These are phyloP conservation scores for Nemania abortiva DNA, from an alignment of 2,329 filamentous ascomycete genomes.

Conservation along the genomic window DNA sequence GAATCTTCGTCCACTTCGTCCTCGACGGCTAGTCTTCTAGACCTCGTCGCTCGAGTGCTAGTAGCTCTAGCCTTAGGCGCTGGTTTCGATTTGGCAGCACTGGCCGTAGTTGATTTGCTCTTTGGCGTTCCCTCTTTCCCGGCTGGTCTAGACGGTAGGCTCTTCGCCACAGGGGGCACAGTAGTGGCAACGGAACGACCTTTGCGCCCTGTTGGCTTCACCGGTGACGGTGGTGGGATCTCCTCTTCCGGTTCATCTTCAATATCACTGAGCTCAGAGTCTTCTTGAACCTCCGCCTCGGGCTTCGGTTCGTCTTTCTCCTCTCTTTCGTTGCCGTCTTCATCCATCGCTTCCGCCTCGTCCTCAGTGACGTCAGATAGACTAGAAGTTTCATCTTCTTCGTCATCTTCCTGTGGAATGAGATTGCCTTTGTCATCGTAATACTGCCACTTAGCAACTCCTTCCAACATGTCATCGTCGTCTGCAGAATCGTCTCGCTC, in stretches of 20 bases:
- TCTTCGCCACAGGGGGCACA: slow-evolving; percentile 41
- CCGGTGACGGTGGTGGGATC: slow-evolving; percentile 38
- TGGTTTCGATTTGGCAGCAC: slow-evolving; percentile 42
- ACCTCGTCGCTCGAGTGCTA: slow-evolving; percentile 48
- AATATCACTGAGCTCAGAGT: slow-evolving; percentile 43
- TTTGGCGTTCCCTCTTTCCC: slow-evolving; percentile 44
- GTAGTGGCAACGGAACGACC: slow-evolving; percentile 42
- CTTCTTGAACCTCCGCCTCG: slow-evolving; percentile 31
- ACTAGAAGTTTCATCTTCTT: slow-evolving; percentile 36
- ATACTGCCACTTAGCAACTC: slow-evolving; percentile 71
- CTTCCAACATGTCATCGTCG: slow-evolving; percentile 71
- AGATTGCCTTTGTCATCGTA: slow-evolving; percentile 54
- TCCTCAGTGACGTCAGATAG: slow-evolving; percentile 37
- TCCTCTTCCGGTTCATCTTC: slow-evolving; percentile 41
- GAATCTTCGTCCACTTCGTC: slow-evolving; percentile 42
- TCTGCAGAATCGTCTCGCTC: slow-evolving; percentile 70
- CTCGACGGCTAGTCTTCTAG: slow-evolving; percentile 38
- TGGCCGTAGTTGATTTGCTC: slow-evolving; percentile 41
- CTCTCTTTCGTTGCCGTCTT: slow-evolving; percentile 39
- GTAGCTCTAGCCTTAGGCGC: slow-evolving; percentile 41
- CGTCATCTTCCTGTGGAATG: slow-evolving; percentile 46
- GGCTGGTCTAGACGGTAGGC: slow-evolving; percentile 46
- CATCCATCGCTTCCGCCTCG: slow-evolving; percentile 44
- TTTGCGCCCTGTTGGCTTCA: slow-evolving; percentile 47
- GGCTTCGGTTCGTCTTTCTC: slow-evolving; percentile 34